These are phyloP conservation scores for Tripterygium wilfordii DNA, from an alignment of 177 flowering plant species.

Conservation along the genomic window DNA sequence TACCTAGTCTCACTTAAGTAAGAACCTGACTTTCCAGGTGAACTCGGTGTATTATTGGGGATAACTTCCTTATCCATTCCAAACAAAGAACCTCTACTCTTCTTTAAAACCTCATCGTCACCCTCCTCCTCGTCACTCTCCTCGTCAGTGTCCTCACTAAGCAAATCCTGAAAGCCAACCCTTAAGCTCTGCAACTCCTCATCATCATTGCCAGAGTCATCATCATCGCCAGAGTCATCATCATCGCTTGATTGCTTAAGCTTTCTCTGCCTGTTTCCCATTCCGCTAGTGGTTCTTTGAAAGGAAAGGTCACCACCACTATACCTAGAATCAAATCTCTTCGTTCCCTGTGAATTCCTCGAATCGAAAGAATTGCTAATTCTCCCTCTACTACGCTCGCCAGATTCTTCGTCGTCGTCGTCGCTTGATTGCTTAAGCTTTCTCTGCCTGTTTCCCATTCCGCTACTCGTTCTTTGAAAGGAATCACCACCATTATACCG, in stretches of 20 bases:
- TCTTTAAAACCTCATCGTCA: constrained; percentile 16
- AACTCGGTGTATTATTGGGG: constrained; percentile 13
- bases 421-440: no score
- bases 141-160: constrained; percentile 41
- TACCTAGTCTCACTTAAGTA: constrained; percentile 79
- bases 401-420: constrained; percentile 13
- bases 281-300: no score
- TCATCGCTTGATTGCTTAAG: no score
- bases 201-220: constrained; percentile 7
- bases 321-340: constrained; percentile 7
- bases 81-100: constrained; percentile 20
- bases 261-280: no score
- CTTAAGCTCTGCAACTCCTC: constrained; percentile 7
- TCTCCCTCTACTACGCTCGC: background rate
- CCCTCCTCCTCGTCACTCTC: constrained; percentile 32
- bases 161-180: constrained; percentile 26
- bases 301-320: constrained; percentile 14
- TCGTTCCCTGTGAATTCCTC: constrained; percentile 18
- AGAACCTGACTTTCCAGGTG: constrained; percentile 40
- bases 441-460: no score
- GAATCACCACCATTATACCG: constrained; percentile 12
- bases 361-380: background rate
- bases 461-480: no score
- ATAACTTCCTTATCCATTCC: constrained; percentile 16
- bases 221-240: constrained; percentile 18